Conservation (phyloP, 164 flowering plant species). For the Vitis amurensis region DNA sequence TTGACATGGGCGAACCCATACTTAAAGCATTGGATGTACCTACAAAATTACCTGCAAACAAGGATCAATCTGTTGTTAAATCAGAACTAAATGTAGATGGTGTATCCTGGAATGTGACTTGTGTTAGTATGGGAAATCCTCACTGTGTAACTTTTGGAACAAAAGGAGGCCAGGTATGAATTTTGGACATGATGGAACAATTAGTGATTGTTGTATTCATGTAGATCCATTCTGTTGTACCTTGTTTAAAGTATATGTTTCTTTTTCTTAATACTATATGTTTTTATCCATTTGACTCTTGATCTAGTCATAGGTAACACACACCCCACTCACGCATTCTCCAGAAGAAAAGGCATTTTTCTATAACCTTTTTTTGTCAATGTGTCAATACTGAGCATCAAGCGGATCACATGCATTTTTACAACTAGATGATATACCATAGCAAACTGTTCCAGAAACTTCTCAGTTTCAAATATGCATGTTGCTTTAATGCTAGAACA, state of each 20-base stretch:
- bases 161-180: slow-evolving; percentile 54
- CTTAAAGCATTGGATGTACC: slow-evolving; percentile 76
- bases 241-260: background rate
- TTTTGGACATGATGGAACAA: background rate
- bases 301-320: no score
- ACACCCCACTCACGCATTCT: no score
- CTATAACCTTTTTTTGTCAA: no score
- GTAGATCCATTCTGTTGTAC: background rate
- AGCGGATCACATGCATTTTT: no score
- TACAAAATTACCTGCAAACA: slow-evolving; percentile 63
- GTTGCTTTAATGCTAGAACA: no score
- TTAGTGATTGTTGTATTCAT: background rate
- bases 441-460: no score
- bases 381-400: no score
- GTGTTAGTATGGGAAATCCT: slow-evolving; percentile 99
- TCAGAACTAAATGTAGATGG: slow-evolving; percentile 71
- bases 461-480: no score
- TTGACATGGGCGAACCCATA: slow-evolving; percentile 96
- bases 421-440: no score
- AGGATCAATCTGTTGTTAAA: slow-evolving; percentile 61
- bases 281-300: no score
- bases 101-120: slow-evolving; percentile 79
- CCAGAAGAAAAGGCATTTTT: no score
- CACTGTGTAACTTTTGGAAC: slow-evolving; percentile 86
- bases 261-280: background rate